Evolutionary conservation across 169 alveolate genomes (phyloP).

Genomic region (Plasmodium inui): DNA sequence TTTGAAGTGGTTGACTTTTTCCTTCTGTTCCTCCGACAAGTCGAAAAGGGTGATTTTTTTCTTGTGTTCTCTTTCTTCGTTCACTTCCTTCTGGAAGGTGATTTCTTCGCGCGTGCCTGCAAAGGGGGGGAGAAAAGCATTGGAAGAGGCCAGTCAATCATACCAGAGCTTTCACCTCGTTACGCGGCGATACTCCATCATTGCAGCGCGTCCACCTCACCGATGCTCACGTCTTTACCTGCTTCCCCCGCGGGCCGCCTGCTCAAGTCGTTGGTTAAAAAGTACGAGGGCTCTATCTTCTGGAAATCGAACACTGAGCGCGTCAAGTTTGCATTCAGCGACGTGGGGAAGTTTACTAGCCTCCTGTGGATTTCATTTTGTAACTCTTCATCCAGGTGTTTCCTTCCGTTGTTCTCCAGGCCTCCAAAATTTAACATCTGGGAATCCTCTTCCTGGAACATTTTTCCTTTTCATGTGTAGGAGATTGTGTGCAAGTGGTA

Average conservation of each 20-base stretch:
- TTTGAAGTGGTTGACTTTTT: slow-evolving; percentile 28
- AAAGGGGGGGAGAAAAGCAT: not conserved
- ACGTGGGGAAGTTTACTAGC: slow-evolving; percentile 13
- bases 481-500: not conserved
- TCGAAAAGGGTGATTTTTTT: slow-evolving; percentile 26
- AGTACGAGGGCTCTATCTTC: slow-evolving; percentile 7
- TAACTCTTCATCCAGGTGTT: slow-evolving; percentile 1
- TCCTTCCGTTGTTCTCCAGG: not conserved
- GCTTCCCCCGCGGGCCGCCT: not conserved
- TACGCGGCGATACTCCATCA: not conserved
- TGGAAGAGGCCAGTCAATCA: not conserved
- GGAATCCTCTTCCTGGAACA: not conserved
- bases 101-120: slow-evolving; percentile 13
- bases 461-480: not conserved
- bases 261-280: slow-evolving; percentile 30
- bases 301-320: not conserved
- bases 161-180: too few relatives aligned
- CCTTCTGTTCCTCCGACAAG: slow-evolving; percentile 29
- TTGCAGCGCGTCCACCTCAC: not conserved
- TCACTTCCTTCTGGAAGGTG: slow-evolving; percentile 11
- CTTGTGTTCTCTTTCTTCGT: slow-evolving; percentile 18
- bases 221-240: not conserved
- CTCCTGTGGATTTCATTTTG: slow-evolving; percentile 4
- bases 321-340: slow-evolving; percentile 4
- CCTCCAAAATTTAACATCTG: not conserved